These are phyloP conservation scores for Basidiobolus meristosporus DNA, from an alignment of 371 early-diverging fungal species.

Conservation along the genomic window DNA sequence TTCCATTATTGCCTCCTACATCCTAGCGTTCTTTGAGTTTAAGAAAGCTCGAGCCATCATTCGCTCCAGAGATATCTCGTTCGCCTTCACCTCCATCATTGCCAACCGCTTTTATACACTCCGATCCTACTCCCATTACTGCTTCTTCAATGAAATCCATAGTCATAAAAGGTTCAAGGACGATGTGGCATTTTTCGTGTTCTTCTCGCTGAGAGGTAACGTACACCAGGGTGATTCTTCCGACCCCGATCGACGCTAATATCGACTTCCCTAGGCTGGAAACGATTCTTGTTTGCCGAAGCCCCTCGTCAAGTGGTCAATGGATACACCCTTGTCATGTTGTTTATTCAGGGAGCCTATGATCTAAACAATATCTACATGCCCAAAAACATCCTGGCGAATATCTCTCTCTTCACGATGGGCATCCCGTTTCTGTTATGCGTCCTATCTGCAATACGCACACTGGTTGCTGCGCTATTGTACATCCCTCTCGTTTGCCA, in stretches of 20 bases:
- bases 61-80: slow-evolving; percentile 47
- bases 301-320: slow-evolving; percentile 65
- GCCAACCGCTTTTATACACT: slow-evolving; percentile 45
- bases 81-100: slow-evolving; percentile 50
- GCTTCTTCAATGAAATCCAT: slow-evolving; percentile 58
- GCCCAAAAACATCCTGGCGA: slow-evolving; percentile 3
- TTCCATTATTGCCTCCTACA: slow-evolving; percentile 43
- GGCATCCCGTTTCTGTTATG: slow-evolving; percentile 49
- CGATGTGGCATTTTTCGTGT: slow-evolving; percentile 65
- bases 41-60: slow-evolving; percentile 45
- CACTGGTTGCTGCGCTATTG: slow-evolving; percentile 39
- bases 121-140: slow-evolving; percentile 46
- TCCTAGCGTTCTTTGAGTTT: slow-evolving; percentile 48
- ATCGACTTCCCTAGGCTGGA: slow-evolving; percentile 37
- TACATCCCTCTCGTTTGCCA: slow-evolving; percentile 63
- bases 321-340: slow-evolving; percentile 17
- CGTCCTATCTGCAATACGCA: slow-evolving; percentile 23
- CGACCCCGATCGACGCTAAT: not conserved
- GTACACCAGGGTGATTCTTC: not conserved
- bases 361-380: not conserved
- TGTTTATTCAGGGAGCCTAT: slow-evolving; percentile 5
- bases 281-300: slow-evolving; percentile 66
- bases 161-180: slow-evolving; percentile 39
- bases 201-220: slow-evolving; percentile 61
- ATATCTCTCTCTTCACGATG: slow-evolving; percentile 18